Percentiles rank a stretch among this genome's conserved stretches.
phyloP scores from a whole-genome alignment of 176 grass and related monocot genomes.

The Carex scoparia region DNA sequence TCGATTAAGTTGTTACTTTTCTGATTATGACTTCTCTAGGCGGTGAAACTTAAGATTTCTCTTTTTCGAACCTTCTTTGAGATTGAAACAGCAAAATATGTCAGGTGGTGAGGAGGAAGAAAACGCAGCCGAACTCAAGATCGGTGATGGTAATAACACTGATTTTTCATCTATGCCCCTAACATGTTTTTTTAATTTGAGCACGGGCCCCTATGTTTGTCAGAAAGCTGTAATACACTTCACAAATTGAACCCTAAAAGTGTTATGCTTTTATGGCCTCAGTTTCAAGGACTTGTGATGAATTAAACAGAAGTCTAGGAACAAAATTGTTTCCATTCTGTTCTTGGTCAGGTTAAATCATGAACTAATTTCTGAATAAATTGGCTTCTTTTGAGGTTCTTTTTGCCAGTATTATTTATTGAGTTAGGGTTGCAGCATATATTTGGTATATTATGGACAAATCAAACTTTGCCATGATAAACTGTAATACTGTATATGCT shows the following conservation, averaged over 20 bases:
- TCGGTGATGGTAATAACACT: slow-evolving; percentile 52
- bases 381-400: not conserved
- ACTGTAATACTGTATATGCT: not conserved
- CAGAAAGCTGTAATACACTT: not conserved
- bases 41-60: not conserved
- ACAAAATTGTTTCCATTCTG: not conserved
- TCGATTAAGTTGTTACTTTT: not conserved
- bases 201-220: not conserved
- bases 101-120: slow-evolving; percentile 82
- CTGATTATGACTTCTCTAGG: not conserved
- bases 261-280: not conserved
- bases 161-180: not conserved
- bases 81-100: slow-evolving; percentile 28
- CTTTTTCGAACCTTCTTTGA: not conserved
- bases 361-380: not conserved
- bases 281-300: no score
- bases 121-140: slow-evolving; percentile 94
- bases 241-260: not conserved
- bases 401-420: not conserved
- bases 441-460: not conserved
- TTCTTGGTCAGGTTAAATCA: not conserved
- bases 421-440: not conserved
- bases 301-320: not conserved
- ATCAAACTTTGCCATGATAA: not conserved
- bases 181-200: not conserved